Evolutionary conservation across 2,329 filamentous ascomycete genomes (phyloP), one percentile per base, ranked within the genome.

Genomic region (Colletotrichum spaethianum): DNA sequence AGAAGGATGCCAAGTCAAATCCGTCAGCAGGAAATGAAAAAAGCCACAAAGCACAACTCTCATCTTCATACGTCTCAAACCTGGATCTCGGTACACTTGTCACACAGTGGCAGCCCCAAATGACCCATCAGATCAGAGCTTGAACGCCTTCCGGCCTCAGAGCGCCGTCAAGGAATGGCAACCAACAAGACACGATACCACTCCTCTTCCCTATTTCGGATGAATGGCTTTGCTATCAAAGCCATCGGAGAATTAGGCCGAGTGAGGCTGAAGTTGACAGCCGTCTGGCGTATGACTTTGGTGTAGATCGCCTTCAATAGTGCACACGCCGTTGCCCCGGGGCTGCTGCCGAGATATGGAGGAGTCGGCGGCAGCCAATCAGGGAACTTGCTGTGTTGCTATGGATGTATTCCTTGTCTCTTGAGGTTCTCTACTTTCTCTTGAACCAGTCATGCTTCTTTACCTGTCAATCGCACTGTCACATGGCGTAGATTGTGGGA

Each of bases 191-290:
- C 18, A 28, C 38, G 16, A 50, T 16, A 44, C 12, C 53, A n/a
- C 28, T 23, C 42, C 36, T 26, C 23, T 48, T 33, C 7, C 55
- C 28, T 55, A 26, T 50, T 44, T 36, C 38, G 28, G 28, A 66
- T 33, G 23, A 31, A 44, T 26, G 26, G 26, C 11, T 40, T 36
- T 23, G 31, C 52, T 7, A 28, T 44, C 28, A 62, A 31, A 67
- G 31, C 52, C 40, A 40, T 64, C 66, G 53, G 70, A 73, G 52
- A 71, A 71, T 71, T 50, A 36, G 55, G 56, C 55, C 46, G 65
- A 71, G 56, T 38, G 61, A 73, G 55, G 33, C 50, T 66, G 36
- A 62, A 55, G 26, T 50, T 67, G 67, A 66, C 67, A 70, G 61
- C 55, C 33, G 55, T 26, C 48, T n/a, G 36, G 36, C 38, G 42